Conservation (phyloP, 768 basidiomycete genomes). For the Hebeloma cylindrosporum region DNA sequence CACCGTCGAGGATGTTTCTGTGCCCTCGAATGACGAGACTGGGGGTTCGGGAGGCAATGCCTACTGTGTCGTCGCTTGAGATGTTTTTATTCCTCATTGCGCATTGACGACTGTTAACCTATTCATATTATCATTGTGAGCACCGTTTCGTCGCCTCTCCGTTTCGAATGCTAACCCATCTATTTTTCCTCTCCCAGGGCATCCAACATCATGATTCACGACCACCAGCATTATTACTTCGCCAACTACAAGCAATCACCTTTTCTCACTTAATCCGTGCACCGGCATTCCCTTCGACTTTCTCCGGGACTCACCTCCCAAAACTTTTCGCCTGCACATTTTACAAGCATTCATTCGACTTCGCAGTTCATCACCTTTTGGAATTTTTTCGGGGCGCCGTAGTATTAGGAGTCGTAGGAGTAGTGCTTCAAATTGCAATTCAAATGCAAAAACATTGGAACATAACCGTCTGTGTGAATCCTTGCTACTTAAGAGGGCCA, state of each 20-base stretch:
- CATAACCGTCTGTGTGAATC: no score
- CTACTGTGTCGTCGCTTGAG: conserved; percentile 29
- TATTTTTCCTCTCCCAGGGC: not conserved
- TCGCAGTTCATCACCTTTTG: conserved; percentile 16
- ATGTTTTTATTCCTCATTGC: conserved; percentile 11
- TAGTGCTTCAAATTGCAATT: no score
- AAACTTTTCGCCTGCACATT: conserved; percentile 14
- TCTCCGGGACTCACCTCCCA: no score
- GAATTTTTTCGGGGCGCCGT: conserved; percentile 6
- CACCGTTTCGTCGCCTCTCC: not conserved
- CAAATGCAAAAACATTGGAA: no score
- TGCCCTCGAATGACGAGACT: conserved; percentile 20
- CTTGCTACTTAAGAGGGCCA: no score
- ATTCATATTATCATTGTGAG: conserved; percentile 21
- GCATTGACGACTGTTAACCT: conserved; percentile 18
- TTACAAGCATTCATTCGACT: conserved; percentile 12
- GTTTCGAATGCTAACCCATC: not conserved
- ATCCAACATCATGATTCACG: conserved; percentile 12
- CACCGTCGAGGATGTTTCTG: conserved; percentile 17
- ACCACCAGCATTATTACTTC: conserved; percentile 7
- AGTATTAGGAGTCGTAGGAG: not conserved
- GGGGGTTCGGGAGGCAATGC: conserved; percentile 13
- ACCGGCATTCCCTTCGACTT: conserved; percentile 14
- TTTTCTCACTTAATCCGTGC: conserved; percentile 14
- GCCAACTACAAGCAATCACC: no score